These are phyloP conservation scores for Lotmaria passim DNA, from an alignment of 208 protist species.

Conservation along the genomic window DNA sequence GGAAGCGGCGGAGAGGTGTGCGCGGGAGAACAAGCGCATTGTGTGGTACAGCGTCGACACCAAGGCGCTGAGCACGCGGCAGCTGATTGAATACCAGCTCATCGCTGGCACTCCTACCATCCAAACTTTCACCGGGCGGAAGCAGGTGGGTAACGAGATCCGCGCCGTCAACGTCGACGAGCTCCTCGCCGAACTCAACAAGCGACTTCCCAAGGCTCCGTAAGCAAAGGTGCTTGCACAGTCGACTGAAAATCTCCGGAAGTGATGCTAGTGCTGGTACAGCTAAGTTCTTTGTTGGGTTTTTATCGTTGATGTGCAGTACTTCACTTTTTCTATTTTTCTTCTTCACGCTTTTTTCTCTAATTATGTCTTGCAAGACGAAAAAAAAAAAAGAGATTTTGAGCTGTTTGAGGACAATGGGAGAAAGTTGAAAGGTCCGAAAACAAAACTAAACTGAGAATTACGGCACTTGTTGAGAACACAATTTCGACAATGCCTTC, in stretches of 20 bases:
- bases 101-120: slow-evolving; percentile 90
- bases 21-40: slow-evolving; percentile 62
- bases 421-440: too few relatives aligned
- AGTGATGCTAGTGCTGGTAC: too few relatives aligned
- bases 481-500: too few relatives aligned
- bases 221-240: too few relatives aligned
- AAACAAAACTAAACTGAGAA: too few relatives aligned
- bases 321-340: neutral
- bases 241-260: too few relatives aligned
- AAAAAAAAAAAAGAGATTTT: too few relatives aligned
- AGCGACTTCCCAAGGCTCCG: slow-evolving; percentile 36
- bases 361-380: neutral
- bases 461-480: too few relatives aligned
- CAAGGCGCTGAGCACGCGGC: slow-evolving; percentile 58
- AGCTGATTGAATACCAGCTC: slow-evolving; percentile 88
- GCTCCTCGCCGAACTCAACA: slow-evolving; percentile 74
- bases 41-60: slow-evolving; percentile 92
- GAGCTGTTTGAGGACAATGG: too few relatives aligned
- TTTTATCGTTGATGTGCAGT: neutral
- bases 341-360: neutral
- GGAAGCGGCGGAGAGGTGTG: slow-evolving; percentile 61
- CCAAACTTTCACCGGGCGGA: slow-evolving; percentile 84
- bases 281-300: neutral
- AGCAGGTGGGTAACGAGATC: slow-evolving; percentile 90
- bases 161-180: slow-evolving; percentile 79